Percentiles rank a stretch among this genome's conserved stretches.
phyloP scores from a whole-genome alignment of 345 rosid species.

The Eucalyptus marginata region DNA sequence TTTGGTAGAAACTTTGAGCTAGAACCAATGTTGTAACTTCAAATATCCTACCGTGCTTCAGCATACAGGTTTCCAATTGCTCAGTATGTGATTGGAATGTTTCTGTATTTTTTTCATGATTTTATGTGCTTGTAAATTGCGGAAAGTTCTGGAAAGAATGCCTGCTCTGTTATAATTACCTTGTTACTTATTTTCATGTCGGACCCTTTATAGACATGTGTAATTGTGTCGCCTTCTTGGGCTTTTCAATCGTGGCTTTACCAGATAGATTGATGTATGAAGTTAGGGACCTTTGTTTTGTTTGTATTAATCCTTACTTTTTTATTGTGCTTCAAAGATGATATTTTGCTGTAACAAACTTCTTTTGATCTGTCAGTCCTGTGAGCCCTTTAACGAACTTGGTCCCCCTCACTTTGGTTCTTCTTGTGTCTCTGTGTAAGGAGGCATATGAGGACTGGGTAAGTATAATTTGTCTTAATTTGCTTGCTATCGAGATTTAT shows the following conservation, averaged over 20 bases:
- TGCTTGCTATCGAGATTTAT: not conserved
- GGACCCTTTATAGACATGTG: not conserved
- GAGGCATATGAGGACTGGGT: slow-evolving; percentile 99
- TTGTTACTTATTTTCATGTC: not conserved
- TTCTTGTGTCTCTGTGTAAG: slow-evolving; percentile 89
- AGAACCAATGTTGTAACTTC: not conserved
- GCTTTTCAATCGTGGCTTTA: not conserved
- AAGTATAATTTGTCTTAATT: slow-evolving; percentile 10
- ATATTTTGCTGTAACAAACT: not conserved
- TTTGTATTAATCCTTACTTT: not conserved
- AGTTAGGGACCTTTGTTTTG: not conserved
- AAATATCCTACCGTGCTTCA: not conserved
- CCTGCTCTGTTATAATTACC: not conserved
- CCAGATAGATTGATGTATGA: not conserved
- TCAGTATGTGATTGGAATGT: not conserved
- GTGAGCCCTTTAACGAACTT: slow-evolving; percentile 95
- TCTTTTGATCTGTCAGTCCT: slow-evolving; percentile 59
- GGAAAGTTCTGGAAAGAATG: not conserved
- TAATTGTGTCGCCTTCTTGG: not conserved
- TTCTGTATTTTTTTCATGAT: not conserved
- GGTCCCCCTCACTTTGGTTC: slow-evolving; percentile 87
- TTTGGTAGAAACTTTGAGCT: not conserved
- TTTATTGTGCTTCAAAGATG: not conserved
- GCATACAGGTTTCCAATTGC: not conserved
- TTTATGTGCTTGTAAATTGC: not conserved